A percentile compares a stretch with the other conserved stretches of the same genome.
phyloP scores from a whole-genome alignment of 2,329 filamentous ascomycete genomes.

The Magnaporthiopsis incrustans region DNA sequence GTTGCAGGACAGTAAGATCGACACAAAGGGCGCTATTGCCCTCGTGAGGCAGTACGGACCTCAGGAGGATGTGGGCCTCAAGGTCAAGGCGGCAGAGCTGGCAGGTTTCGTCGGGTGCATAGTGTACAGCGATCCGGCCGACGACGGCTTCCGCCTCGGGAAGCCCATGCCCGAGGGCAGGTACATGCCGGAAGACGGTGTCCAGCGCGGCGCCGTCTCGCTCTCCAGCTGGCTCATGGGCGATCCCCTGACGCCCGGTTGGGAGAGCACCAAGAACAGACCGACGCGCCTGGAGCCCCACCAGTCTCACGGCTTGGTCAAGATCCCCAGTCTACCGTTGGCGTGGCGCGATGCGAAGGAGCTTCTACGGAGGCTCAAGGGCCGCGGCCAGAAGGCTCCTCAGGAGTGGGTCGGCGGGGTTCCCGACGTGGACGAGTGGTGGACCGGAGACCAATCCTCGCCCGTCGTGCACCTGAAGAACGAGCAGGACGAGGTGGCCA shows the following conservation, averaged over 20 bases:
- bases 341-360: constrained; percentile 83
- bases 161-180: constrained; percentile 66
- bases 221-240: constrained; percentile 77
- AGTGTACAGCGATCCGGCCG: constrained; percentile 83
- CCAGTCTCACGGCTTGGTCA: constrained; percentile 63
- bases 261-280: constrained; percentile 58
- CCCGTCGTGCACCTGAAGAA: constrained; percentile 79
- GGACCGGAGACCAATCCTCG: constrained; percentile 68
- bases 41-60: constrained; percentile 75
- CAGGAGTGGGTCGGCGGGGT: constrained; percentile 70
- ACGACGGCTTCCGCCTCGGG: constrained; percentile 73
- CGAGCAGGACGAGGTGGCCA: constrained; percentile 72
- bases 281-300: constrained; percentile 58
- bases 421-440: constrained; percentile 70
- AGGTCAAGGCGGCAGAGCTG: constrained; percentile 82
- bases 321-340: constrained; percentile 84
- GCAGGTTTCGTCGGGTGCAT: constrained; percentile 82
- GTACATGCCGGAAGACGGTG: constrained; percentile 72
- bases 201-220: constrained; percentile 75
- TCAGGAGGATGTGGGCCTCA: constrained; percentile 64
- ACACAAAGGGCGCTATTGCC: constrained; percentile 71
- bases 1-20: constrained; percentile 62
- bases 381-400: constrained; percentile 61
- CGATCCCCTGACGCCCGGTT: constrained; percentile 87
- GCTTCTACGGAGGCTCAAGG: constrained; percentile 67